These are phyloP conservation scores for Mimosa bimucronata DNA, from an alignment of 306 rosid species.

Conservation along the genomic window DNA sequence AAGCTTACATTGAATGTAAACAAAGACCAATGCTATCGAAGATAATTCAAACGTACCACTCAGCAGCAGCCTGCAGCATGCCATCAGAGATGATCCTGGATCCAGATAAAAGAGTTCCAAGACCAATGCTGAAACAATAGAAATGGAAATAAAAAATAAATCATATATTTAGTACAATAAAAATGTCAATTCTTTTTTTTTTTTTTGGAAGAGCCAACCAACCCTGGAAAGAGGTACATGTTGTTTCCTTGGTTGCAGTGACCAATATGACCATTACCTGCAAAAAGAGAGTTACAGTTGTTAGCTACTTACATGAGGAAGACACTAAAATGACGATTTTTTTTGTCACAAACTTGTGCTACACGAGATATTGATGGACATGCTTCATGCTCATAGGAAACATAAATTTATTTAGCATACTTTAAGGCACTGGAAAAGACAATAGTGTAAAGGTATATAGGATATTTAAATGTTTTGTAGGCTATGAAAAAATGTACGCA, in stretches of 20 bases:
- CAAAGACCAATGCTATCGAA: background rate
- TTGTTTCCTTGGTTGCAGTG: slow-evolving; percentile 99
- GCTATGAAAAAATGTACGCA: background rate
- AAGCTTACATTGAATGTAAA: background rate
- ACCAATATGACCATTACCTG: slow-evolving; percentile 85
- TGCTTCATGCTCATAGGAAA: background rate
- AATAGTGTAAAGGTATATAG: background rate
- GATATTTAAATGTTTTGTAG: background rate
- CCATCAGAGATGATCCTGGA: slow-evolving; percentile 84
- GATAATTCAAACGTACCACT: slow-evolving; percentile 64
- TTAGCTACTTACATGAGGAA: slow-evolving; percentile 10
- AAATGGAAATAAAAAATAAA: slow-evolving; percentile 24
- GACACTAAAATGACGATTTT: background rate
- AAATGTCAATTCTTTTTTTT: background rate
- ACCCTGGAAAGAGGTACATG: slow-evolving; percentile 99
- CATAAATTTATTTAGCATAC: background rate
- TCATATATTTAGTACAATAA: background rate
- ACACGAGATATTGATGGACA: background rate
- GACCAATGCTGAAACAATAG: slow-evolving; percentile 83
- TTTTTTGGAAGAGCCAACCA: slow-evolving; percentile 41
- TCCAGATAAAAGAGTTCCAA: slow-evolving; percentile 93
- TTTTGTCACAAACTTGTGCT: slow-evolving; percentile 11
- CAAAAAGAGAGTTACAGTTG: slow-evolving; percentile 30
- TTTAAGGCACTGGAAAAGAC: background rate
- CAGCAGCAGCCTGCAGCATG: slow-evolving; percentile 98